Evolutionary conservation across 2,329 filamentous ascomycete species (phyloP).

Genomic region (Fusarium haematococcum): DNA sequence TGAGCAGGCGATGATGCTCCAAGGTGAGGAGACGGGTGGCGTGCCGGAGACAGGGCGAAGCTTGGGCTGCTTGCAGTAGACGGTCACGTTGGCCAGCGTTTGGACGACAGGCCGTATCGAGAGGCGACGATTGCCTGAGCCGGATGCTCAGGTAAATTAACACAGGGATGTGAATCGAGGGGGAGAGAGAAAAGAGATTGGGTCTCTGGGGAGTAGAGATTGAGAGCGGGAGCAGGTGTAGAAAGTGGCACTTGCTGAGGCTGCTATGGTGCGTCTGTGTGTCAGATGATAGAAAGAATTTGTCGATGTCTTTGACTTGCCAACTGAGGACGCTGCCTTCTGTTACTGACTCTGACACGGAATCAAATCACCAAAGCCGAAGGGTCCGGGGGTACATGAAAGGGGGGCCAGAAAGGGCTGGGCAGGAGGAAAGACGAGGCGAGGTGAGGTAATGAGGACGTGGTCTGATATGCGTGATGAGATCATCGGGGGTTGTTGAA

Average conservation of each 20-base stretch:
- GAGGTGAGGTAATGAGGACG: conserved; percentile 32
- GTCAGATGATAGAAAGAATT: conserved; percentile 18
- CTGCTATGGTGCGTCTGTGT: conserved; percentile 11
- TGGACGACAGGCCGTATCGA: conserved; percentile 33
- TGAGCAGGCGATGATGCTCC: conserved; percentile 40
- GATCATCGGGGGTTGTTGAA: conserved; percentile 29
- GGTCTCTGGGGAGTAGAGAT: conserved; percentile 13
- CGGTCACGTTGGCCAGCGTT: conserved; percentile 39
- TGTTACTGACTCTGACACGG: conserved; percentile 25
- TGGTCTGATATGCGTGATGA: conserved; percentile 45
- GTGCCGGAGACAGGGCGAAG: conserved; percentile 29
- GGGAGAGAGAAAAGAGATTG: conserved; percentile 22
- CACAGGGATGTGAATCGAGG: conserved; percentile 14
- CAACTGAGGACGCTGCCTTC: neutral
- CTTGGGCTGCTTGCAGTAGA: conserved; percentile 15
- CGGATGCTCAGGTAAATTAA: conserved; percentile 3
- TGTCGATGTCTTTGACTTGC: neutral
- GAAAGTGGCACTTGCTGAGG: conserved; percentile 30
- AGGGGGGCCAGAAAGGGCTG: conserved; percentile 9
- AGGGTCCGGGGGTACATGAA: conserved; percentile 12
- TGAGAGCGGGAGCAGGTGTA: conserved; percentile 18
- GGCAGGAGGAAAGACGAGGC: conserved; percentile 2
- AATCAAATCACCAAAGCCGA: conserved; percentile 32
- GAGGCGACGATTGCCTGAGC: conserved; percentile 6
- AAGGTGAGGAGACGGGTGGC: conserved; percentile 47